Evolutionary conservation across 2,329 filamentous ascomycete species (phyloP).

Genomic region (Falciphora oryzae): DNA sequence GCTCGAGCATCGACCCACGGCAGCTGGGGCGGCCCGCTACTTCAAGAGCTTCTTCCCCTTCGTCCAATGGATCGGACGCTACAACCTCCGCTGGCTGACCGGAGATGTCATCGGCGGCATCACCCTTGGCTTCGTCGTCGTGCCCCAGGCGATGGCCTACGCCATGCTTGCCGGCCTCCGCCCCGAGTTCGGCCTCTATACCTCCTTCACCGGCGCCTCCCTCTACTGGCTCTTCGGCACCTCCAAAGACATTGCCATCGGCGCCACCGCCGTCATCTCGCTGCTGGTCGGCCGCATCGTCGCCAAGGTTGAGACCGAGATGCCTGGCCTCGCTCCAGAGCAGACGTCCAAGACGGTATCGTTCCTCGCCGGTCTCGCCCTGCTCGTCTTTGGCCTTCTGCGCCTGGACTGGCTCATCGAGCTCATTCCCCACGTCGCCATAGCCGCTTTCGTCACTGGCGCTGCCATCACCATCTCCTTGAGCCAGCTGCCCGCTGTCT

Average conservation of each 20-base stretch:
- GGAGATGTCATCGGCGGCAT: constrained; percentile 11
- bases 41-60: constrained; percentile 42
- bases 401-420: constrained; percentile 45
- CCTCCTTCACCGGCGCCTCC: constrained; percentile 74
- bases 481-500: constrained; percentile 37
- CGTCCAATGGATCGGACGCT: constrained; percentile 35
- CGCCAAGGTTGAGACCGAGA: constrained; percentile 27
- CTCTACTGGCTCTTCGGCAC: constrained; percentile 82
- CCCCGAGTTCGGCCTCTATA: constrained; percentile 70
- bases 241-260: constrained; percentile 80
- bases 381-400: constrained; percentile 39
- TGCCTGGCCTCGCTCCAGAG: constrained; percentile 28
- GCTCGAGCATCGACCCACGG: constrained; percentile 30
- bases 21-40: constrained; percentile 27
- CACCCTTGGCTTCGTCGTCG: constrained; percentile 46
- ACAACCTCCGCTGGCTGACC: constrained; percentile 9
- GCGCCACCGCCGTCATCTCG: constrained; percentile 50
- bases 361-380: constrained; percentile 35
- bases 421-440: constrained; percentile 44
- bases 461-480: constrained; percentile 45
- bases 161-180: constrained; percentile 64
- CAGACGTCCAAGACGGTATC: constrained; percentile 38
- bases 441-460: constrained; percentile 45
- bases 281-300: constrained; percentile 43
- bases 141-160: constrained; percentile 78